Evolutionary conservation across 176 grass and related monocot genomes (phyloP).

Genomic region (Urochloa ruziziensis): DNA sequence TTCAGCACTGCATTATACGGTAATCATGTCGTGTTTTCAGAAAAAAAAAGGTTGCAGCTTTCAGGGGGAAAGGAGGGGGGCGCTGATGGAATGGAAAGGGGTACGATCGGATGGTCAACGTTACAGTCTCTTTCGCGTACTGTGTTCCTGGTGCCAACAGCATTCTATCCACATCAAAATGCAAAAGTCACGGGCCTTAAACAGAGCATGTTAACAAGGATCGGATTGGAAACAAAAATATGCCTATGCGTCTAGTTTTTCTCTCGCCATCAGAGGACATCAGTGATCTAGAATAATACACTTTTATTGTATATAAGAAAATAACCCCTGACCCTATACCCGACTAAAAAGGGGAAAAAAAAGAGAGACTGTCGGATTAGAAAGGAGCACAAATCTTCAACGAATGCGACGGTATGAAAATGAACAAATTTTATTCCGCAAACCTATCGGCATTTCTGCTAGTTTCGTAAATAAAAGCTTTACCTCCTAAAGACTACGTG

Average conservation of each 20-base stretch:
- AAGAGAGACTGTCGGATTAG: neutral
- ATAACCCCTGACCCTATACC: no score
- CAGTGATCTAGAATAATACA: no score
- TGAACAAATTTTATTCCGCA: neutral
- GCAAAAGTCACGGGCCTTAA: neutral
- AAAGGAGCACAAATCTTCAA: neutral
- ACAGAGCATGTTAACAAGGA: no score
- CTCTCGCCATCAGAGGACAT: no score
- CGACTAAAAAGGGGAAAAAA: no score
- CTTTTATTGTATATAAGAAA: no score
- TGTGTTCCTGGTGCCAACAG: neutral
- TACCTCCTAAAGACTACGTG: no score
- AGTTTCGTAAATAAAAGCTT: neutral
- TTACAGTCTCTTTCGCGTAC: slow-evolving; percentile 5
- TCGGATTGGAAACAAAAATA: neutral
- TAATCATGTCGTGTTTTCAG: no score
- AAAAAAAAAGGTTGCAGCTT: neutral
- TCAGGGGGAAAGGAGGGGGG: neutral
- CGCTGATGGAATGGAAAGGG: neutral
- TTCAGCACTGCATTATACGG: neutral
- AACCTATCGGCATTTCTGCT: neutral
- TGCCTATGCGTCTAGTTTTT: neutral
- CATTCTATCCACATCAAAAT: neutral
- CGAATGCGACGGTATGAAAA: neutral
- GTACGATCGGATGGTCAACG: slow-evolving; percentile 25